A percentile compares a stretch with the other conserved stretches of the same genome.
phyloP scores from a whole-genome alignment of 768 basidiomycete species.

The Psilocybe azurescens region DNA sequence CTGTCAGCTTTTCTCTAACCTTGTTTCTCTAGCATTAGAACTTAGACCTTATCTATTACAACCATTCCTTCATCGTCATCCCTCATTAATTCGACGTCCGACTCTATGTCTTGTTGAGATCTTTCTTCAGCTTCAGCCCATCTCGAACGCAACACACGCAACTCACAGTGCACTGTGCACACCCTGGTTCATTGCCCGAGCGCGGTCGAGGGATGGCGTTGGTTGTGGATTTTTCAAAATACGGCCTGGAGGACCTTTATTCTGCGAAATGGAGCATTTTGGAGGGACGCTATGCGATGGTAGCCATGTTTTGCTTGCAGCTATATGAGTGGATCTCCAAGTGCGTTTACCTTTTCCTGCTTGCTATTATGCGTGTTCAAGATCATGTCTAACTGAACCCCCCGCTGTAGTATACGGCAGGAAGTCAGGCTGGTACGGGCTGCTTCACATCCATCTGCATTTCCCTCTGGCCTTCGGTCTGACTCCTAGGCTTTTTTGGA shows the following conservation, averaged over 20 bases:
- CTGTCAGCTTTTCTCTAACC: background rate
- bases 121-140: too few species aligned
- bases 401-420: slow-evolving; percentile 27
- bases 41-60: background rate
- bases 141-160: too few species aligned
- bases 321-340: slow-evolving; percentile 42
- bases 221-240: background rate
- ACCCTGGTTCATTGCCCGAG: too few species aligned
- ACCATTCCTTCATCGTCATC: background rate
- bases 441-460: background rate
- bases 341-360: slow-evolving; percentile 29
- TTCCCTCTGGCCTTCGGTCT: too few species aligned
- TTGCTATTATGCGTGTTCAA: too few species aligned
- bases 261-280: slow-evolving; percentile 11
- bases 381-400: too few species aligned
- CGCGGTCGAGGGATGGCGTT: background rate
- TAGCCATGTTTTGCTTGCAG: slow-evolving; percentile 34
- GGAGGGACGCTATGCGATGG: slow-evolving; percentile 32
- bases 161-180: too few species aligned
- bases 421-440: slow-evolving; percentile 37
- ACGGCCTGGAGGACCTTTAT: slow-evolving; percentile 5
- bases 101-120: too few species aligned
- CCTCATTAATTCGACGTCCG: too few species aligned
- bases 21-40: background rate
- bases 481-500: too few species aligned